These are phyloP conservation scores for Mortierella sp. DNA, from an alignment of 371 early-diverging fungal species.

Conservation along the genomic window DNA sequence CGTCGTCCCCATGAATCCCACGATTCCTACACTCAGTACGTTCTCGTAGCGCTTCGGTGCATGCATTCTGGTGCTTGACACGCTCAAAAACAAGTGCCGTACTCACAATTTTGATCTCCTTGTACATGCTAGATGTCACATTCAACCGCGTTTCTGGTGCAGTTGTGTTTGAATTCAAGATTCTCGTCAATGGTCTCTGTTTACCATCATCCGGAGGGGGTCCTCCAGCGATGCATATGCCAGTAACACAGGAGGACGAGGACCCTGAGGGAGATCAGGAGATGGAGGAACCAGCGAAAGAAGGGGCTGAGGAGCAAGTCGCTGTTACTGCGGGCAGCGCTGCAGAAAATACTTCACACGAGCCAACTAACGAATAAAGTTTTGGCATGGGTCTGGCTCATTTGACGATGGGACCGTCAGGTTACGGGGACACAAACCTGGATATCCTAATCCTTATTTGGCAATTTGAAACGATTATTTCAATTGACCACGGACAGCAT, in stretches of 20 bases:
- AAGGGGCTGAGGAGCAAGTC: no score
- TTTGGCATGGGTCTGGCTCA: no score
- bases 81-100: not conserved
- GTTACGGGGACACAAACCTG: no score
- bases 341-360: no score
- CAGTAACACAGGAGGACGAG: conserved; percentile 41
- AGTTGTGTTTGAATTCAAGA: conserved; percentile 29
- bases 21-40: conserved; percentile 40
- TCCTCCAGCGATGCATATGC: conserved; percentile 51
- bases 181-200: conserved; percentile 35
- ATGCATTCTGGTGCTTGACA: not conserved
- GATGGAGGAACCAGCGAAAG: no score
- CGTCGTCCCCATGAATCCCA: conserved; percentile 52
- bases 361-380: no score
- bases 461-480: no score
- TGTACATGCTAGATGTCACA: conserved; percentile 18
- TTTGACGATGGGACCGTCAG: no score
- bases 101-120: not conserved
- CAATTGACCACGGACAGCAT: no score
- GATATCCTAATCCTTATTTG: no score
- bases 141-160: conserved; percentile 17
- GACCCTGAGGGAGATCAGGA: conserved; percentile 21
- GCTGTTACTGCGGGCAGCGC: no score
- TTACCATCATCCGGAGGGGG: conserved; percentile 36
- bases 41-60: not conserved